Evolutionary conservation across 2,329 filamentous ascomycete genomes (phyloP).

Genomic region (Fusarium secorum): DNA sequence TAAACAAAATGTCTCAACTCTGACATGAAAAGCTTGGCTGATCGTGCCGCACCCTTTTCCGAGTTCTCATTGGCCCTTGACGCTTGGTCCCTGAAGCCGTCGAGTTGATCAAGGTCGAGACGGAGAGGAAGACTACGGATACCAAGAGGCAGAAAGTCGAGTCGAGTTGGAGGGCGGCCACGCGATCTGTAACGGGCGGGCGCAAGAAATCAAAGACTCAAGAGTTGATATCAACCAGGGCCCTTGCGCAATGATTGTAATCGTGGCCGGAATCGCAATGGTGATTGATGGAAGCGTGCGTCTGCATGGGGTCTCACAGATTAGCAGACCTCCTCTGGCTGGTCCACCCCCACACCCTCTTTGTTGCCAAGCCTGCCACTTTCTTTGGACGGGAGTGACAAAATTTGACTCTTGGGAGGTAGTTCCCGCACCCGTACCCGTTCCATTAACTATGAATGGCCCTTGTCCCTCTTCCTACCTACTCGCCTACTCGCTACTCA

Average conservation of each 20-base stretch:
- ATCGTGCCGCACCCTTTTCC: neutral
- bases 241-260: conserved; percentile 24
- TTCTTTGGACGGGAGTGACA: conserved; percentile 11
- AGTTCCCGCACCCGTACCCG: conserved; percentile 25
- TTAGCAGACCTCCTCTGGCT: conserved; percentile 35
- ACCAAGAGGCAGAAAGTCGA: neutral
- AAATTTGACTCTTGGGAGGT: conserved; percentile 11
- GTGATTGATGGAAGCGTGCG: conserved; percentile 36
- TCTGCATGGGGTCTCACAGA: conserved; percentile 25
- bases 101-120: neutral
- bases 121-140: neutral
- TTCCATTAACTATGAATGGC: neutral
- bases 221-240: conserved; percentile 24
- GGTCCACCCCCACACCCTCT: conserved; percentile 35
- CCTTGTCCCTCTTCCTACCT: neutral
- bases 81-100: conserved; percentile 13
- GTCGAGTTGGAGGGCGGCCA: conserved; percentile 32
- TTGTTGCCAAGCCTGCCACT: conserved; percentile 26
- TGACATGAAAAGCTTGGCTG: conserved; percentile 1
- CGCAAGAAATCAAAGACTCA: conserved; percentile 28
- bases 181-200: conserved; percentile 30
- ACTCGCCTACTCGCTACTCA: neutral
- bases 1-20: conserved; percentile 15
- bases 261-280: conserved; percentile 33
- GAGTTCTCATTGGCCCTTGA: conserved; percentile 6